Base-by-base conservation (phyloP, 108 stramenopile genomes). In the Aurantiochytrium sp. region DNA sequence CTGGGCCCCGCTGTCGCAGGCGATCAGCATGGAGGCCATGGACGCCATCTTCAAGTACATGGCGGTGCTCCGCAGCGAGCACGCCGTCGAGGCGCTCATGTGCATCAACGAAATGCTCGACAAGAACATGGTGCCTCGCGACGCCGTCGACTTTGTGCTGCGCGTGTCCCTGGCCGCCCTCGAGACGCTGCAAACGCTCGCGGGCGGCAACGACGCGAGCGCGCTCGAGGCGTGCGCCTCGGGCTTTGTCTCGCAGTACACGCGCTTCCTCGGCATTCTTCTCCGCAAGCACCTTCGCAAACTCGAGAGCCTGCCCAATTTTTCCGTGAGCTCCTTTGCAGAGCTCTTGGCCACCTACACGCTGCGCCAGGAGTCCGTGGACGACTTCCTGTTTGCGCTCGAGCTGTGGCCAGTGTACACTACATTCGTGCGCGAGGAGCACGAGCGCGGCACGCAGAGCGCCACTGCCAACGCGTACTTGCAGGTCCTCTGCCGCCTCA, bases 41-140 rank as follows among this genome's bases (percentile, higher is more conserved):
- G 73, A 81, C 17, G 73, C 39, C n/a, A 12, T 81, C n/a, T 81
- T 81, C 39, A 81, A 42, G 39, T 81, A 81, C 73, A 48, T 81
- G 39, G 12, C 42, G 2, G 24, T 42, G 10, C 30, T 48, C 21
- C 73, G 30, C 3, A 81, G 45, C 45, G 42, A 17, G 45, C 73
- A 48, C 30, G 73, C 73, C 42, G 39, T 81, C 2, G 42, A 81
- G n/a, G 73, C 73, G 73, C 73, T 81, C n/a, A 81, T 48, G 45
- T 81, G 73, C 73, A 81, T 81, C 73, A 81, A 81, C 39, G 73
- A 81, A 48, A 41, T 81, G 42, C 73, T 81, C 6, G 73, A 81
- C 45, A 81, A 48, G 30, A 81, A 81, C 45, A 6, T 48, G 6
- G 73, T 81, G 3, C 73, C 73, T 19, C 39, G 27, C n/a, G 73